Percentiles rank a stretch among this genome's conserved stretches.
Conservation (phyloP, 208 protist genomes). For the Leishmania arabica region DNA sequence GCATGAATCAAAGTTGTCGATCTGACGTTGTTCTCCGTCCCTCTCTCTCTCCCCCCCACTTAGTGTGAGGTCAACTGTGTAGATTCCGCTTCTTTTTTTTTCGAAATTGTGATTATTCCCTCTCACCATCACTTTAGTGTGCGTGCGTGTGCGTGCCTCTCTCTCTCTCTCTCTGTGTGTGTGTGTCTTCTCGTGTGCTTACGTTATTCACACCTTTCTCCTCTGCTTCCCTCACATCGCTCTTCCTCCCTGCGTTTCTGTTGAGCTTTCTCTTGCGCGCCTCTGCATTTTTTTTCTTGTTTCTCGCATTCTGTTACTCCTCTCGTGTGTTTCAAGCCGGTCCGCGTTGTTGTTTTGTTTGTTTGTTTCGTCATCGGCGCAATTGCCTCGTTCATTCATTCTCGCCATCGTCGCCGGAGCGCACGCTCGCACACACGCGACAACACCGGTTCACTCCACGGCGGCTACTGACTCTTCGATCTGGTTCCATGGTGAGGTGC, state of each 20-base stretch:
- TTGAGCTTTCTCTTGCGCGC: neutral
- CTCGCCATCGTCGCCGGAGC: neutral
- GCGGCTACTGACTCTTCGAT: neutral
- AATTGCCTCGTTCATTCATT: no score
- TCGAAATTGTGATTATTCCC: neutral
- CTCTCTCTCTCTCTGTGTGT: no score
- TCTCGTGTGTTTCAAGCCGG: neutral
- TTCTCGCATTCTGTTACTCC: neutral
- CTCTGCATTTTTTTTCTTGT: neutral
- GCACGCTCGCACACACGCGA: neutral
- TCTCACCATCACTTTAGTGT: neutral
- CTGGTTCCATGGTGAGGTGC: neutral
- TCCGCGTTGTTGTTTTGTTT: neutral
- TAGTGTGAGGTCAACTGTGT: neutral
- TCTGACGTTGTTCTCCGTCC: neutral
- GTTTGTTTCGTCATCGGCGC: neutral
- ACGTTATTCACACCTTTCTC: neutral
- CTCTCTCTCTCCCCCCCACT: neutral
- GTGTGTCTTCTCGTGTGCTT: conserved; percentile 15
- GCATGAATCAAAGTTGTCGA: neutral
- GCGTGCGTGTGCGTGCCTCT: neutral
- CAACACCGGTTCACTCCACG: neutral
- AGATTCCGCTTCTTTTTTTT: neutral
- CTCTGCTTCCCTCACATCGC: neutral
- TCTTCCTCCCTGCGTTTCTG: neutral